Evolutionary conservation across 2,329 filamentous ascomycete species (phyloP).

Genomic region (Verticillium longisporum): DNA sequence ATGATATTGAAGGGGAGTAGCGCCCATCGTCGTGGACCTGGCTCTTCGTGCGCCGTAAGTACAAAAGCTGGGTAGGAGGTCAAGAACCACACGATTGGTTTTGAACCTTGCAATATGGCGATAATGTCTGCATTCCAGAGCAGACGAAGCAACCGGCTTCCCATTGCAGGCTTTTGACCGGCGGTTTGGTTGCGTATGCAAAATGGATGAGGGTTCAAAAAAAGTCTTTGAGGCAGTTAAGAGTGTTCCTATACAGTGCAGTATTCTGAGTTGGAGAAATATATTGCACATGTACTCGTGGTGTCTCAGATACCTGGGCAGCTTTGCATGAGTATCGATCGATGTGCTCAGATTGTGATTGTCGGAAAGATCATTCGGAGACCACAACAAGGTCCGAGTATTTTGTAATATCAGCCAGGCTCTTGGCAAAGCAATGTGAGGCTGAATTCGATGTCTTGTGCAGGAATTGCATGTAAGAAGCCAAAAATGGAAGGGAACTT

Average conservation of each 20-base stretch:
- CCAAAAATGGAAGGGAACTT: neutral
- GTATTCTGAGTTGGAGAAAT: too few species aligned
- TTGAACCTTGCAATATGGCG: neutral
- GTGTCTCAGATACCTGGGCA: too few species aligned
- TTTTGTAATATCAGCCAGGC: too few species aligned
- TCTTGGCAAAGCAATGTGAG: too few species aligned
- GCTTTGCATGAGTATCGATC: too few species aligned
- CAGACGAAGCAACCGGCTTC: neutral
- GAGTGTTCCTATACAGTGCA: too few species aligned
- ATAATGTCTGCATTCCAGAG: neutral
- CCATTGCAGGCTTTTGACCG: neutral
- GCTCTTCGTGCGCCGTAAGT: neutral
- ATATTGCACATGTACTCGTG: too few species aligned
- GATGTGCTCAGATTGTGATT: too few species aligned
- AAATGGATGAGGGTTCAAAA: neutral
- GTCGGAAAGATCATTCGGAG: too few species aligned
- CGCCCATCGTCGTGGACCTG: slow-evolving; percentile 1
- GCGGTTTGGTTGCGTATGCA: neutral
- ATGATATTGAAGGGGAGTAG: slow-evolving; percentile 3
- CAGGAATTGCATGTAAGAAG: neutral
- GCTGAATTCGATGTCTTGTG: too few species aligned
- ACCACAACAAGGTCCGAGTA: too few species aligned
- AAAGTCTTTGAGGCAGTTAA: too few species aligned
- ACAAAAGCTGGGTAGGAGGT: neutral
- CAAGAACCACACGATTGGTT: neutral